These are phyloP conservation scores for Rutidosis leptorrhynchoides DNA, from an alignment of 129 eudicot species.

Conservation along the genomic window DNA sequence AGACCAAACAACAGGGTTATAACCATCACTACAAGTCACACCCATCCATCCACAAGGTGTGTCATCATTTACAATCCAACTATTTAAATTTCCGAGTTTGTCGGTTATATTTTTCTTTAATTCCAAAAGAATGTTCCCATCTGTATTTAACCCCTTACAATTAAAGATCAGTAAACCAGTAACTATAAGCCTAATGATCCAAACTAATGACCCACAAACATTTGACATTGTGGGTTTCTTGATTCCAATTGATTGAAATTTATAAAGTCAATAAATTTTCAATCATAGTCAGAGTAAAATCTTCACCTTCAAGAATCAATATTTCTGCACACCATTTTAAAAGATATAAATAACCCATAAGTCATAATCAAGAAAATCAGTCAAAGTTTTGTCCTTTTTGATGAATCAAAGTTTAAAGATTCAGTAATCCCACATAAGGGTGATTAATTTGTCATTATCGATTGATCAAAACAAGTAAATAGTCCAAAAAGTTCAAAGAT, in stretches of 20 bases:
- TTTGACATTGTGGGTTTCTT: slow-evolving; percentile 38
- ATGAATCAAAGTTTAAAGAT: slow-evolving; percentile 19
- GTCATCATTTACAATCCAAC: slow-evolving; percentile 60
- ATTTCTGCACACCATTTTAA: slow-evolving; percentile 21
- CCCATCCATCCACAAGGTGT: slow-evolving; percentile 91
- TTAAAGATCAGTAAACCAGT: slow-evolving; percentile 32
- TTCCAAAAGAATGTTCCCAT: slow-evolving; percentile 64
- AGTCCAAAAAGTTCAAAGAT: slow-evolving; percentile 25
- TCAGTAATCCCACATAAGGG: slow-evolving; percentile 24
- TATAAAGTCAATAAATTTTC: slow-evolving; percentile 7
- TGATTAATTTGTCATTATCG: slow-evolving; percentile 31
- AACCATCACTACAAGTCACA: slow-evolving; percentile 61
- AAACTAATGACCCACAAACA: slow-evolving; percentile 25
- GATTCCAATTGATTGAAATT: not conserved
- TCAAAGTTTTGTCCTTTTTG: slow-evolving; percentile 28
- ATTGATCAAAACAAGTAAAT: slow-evolving; percentile 29
- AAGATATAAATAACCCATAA: slow-evolving; percentile 18
- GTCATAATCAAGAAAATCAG: slow-evolving; percentile 10
- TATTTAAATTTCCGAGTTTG: slow-evolving; percentile 35
- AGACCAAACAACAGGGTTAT: slow-evolving; percentile 45
- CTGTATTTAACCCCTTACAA: slow-evolving; percentile 64
- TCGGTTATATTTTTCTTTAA: slow-evolving; percentile 60
- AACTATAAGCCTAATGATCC: slow-evolving; percentile 34
- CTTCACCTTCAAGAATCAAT: slow-evolving; percentile 18
- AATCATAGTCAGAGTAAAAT: slow-evolving; percentile 8